phyloP scores from a whole-genome alignment of 1,139 yeast genomes.

The Taphrina pruni region DNA sequence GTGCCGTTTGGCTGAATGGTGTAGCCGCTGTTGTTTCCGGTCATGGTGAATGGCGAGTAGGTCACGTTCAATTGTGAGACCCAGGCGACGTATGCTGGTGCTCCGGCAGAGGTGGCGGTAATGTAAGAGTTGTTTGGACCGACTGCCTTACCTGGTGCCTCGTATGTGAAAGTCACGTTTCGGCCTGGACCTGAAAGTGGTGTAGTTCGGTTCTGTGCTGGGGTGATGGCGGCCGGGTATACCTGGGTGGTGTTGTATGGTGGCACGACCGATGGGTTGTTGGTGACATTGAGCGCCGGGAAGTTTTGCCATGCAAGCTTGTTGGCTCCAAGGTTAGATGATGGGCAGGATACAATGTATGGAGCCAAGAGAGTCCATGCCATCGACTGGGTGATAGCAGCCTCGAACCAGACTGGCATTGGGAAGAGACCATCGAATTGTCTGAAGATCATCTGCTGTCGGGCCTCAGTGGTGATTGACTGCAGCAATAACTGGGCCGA shows the following conservation, averaged over 20 bases:
- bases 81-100: constrained; percentile 45
- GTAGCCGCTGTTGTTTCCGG: constrained; percentile 37
- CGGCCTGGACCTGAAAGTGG: constrained; percentile 42
- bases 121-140: constrained; percentile 79
- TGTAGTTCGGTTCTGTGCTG: constrained; percentile 43
- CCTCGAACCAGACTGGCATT: constrained; percentile 44
- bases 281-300: constrained; percentile 42
- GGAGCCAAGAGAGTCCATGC: constrained; percentile 45
- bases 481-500: constrained; percentile 43
- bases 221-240: constrained; percentile 33
- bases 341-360: constrained; percentile 42
- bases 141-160: constrained; percentile 85
- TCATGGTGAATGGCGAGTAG: constrained; percentile 40
- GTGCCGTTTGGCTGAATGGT: constrained; percentile 43
- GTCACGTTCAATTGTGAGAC: constrained; percentile 44
- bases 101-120: constrained; percentile 47
- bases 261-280: constrained; percentile 39
- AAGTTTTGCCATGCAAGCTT: constrained; percentile 44
- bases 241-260: constrained; percentile 40
- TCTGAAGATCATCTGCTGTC: constrained; percentile 44
- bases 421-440: constrained; percentile 44
- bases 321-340: constrained; percentile 34
- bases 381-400: constrained; percentile 44
- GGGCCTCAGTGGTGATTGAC: constrained; percentile 44
- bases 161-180: constrained; percentile 69